phyloP scores from a whole-genome alignment of 1,284 basidiomycete species.

The Porodaedalea pini region DNA sequence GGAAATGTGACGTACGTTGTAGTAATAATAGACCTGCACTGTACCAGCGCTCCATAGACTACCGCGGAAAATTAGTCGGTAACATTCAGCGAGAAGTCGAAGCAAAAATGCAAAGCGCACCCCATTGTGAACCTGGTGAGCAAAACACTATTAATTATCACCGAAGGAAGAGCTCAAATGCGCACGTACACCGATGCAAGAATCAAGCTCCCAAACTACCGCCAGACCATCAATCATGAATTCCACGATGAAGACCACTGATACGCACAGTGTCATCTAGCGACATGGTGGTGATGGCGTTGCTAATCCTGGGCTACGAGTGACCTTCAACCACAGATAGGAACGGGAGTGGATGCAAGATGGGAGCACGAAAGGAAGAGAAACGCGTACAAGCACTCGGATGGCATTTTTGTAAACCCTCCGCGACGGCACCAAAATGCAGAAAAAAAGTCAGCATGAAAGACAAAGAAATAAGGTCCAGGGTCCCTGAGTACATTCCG shows the following conservation, averaged over 20 bases:
- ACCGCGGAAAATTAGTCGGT: neutral
- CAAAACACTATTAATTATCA: neutral
- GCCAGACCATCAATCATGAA: neutral
- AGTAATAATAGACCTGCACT: conserved; percentile 16
- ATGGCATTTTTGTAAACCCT: neutral
- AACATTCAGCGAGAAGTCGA: neutral
- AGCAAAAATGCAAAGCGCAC: neutral
- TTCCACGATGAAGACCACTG: neutral
- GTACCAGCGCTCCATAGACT: conserved; percentile 12
- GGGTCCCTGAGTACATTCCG: neutral
- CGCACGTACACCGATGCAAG: neutral
- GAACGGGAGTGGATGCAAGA: neutral
- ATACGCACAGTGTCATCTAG: neutral
- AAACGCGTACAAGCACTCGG: neutral
- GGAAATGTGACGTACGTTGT: conserved; percentile 4
- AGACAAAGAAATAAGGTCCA: neutral
- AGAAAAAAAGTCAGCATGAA: neutral
- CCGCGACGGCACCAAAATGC: neutral
- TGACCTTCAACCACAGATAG: neutral
- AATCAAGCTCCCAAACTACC: conserved; percentile 4
- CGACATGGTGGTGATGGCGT: neutral
- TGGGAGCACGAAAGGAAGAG: neutral
- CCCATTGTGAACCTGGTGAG: conserved; percentile 8
- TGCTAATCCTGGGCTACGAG: neutral
- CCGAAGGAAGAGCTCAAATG: neutral